Base-by-base conservation (phyloP, 2,329 filamentous ascomycete genomes). In the Colletotrichum agaves region DNA sequence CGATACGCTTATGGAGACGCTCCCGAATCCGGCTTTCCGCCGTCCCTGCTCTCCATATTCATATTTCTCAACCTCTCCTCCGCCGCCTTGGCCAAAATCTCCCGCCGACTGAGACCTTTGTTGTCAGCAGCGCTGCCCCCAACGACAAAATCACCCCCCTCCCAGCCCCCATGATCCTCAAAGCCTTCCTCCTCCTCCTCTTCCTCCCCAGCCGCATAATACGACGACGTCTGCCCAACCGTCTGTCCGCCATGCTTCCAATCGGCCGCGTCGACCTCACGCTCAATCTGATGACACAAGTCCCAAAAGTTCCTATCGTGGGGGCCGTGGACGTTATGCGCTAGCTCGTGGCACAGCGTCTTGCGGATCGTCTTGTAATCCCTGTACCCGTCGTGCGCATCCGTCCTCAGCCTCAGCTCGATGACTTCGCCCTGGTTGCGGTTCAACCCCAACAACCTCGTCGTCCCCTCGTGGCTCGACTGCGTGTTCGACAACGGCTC, bases 271-370 rank as follows among this genome's bases (percentile, higher is more conserved):
- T 91, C 90, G 3, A 98, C 95, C 82, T 98, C 95, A 57, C 86
- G 85, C 83, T 98, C 94, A 74, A 98, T 97, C 82, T 91, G 86
- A 72, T 90, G 90, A 72, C 93, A 97, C 73, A 99, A 78, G 60
- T 93, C 88, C 95, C 96, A 98, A 75, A 99, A 99, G 52, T 92
- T 82, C 17, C 88, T 84, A 78, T 98, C 94, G 78, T 99, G 96
- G 0, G 91, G 88, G 0, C 91, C 85, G 80, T 91, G 91, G 10
- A 97, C 93, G 74, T 97, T 98, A 79, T 99, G 96, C 71, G 94
- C 91, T 17, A 99, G 84, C 82, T 99, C 96, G 80, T 99, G 96
- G 76, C 95, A 98, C 12, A 99, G 83, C 50, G 96, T 98, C 73
- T 92, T 93, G 58, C 96, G 88, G 55, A 99, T 97, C 0, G 91